Evolutionary conservation across 306 rosid genomes (phyloP).

Genomic region (Sicyos baderoa): DNA sequence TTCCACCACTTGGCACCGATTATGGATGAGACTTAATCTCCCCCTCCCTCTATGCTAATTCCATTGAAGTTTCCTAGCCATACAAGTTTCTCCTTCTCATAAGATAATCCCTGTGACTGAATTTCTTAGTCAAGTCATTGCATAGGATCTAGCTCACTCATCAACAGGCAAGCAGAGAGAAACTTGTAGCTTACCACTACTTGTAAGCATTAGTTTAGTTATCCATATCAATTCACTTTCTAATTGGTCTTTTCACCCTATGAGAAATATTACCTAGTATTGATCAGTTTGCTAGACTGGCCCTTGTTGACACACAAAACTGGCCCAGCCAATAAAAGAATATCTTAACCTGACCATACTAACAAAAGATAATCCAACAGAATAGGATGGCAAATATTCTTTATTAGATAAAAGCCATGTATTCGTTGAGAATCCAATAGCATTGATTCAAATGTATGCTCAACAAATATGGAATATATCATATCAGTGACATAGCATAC

Average conservation of each 20-base stretch:
- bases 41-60: too few species aligned
- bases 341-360: too few species aligned
- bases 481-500: background rate
- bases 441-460: background rate
- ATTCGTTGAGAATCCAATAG: background rate
- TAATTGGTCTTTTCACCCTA: background rate
- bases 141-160: background rate
- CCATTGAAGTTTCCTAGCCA: too few species aligned
- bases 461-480: background rate
- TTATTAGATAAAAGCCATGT: background rate
- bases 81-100: too few species aligned
- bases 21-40: too few species aligned
- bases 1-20: too few species aligned
- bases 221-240: background rate
- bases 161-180: background rate
- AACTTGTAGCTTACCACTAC: background rate
- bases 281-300: too few species aligned
- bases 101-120: background rate
- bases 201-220: background rate
- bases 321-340: too few species aligned
- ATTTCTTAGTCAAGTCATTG: background rate
- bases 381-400: background rate
- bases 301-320: too few species aligned
- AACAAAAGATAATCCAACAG: background rate
- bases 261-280: background rate